phyloP scores from a whole-genome alignment of 805 yeast genomes.

The Pichia ethanolica region DNA sequence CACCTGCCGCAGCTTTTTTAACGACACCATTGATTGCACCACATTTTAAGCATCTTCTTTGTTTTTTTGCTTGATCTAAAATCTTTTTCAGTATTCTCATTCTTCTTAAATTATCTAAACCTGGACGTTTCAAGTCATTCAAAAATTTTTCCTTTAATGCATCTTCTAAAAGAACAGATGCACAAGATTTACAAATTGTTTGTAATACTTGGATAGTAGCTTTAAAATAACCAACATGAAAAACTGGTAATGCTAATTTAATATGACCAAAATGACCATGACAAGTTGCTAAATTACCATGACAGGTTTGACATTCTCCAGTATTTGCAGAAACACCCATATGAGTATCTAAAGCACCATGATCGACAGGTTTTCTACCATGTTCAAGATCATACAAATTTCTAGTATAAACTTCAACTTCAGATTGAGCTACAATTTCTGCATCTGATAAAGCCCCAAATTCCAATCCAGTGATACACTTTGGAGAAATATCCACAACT shows the following conservation, averaged over 20 bases:
- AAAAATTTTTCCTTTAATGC: conserved; percentile 59
- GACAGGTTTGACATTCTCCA: conserved; percentile 86
- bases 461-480: conserved; percentile 81
- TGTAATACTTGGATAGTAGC: conserved; percentile 83
- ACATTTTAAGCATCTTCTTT: conserved; percentile 83
- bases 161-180: conserved; percentile 68
- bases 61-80: conserved; percentile 90
- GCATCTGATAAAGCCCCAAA: conserved; percentile 89
- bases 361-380: conserved; percentile 72
- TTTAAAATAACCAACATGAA: conserved; percentile 96
- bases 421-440: conserved; percentile 89
- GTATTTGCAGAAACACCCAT: conserved; percentile 93
- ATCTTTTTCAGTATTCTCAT: conserved; percentile 82
- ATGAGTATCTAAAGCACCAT: conserved; percentile 84
- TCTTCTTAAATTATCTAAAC: conserved; percentile 81
- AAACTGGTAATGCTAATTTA: conserved; percentile 87
- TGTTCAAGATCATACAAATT: conserved; percentile 87
- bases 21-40: conserved; percentile 93
- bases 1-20: conserved; percentile 88
- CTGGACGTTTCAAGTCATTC: conserved; percentile 78
- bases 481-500: conserved; percentile 77
- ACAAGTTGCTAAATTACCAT: conserved; percentile 85
- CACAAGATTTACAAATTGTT: conserved; percentile 85
- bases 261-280: conserved; percentile 99
- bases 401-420: conserved; percentile 86